Conservation (phyloP, 371 early-diverging fungal genomes). For the Rhizopus sp. region DNA sequence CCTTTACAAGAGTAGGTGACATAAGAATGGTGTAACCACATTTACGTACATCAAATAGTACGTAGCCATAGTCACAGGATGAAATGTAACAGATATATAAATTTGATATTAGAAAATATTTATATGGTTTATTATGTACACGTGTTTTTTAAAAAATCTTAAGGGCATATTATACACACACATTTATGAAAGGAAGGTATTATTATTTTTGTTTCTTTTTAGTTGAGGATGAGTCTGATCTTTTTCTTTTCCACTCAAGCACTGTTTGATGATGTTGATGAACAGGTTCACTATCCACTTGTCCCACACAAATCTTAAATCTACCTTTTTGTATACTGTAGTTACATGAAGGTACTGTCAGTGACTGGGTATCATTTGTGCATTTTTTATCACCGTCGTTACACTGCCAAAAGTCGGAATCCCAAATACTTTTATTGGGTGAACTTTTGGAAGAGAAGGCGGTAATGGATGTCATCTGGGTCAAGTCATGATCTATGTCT, state of each 20-base stretch:
- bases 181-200: slow-evolving; percentile 4
- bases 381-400: slow-evolving; percentile 4
- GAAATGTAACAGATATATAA: not conserved
- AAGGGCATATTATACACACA: slow-evolving; percentile 10
- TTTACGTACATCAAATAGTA: no score
- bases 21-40: no score
- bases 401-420: slow-evolving; percentile 43
- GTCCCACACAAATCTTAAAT: slow-evolving; percentile 46
- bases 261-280: slow-evolving; percentile 34
- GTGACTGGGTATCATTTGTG: slow-evolving; percentile 20
- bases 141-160: slow-evolving; percentile 1
- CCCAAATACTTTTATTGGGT: slow-evolving; percentile 38
- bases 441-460: slow-evolving; percentile 28
- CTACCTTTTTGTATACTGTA: slow-evolving; percentile 38
- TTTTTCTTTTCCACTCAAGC: slow-evolving; percentile 48
- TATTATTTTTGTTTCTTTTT: slow-evolving; percentile 10
- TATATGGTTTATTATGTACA: slow-evolving; percentile 4
- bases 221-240: slow-evolving; percentile 29
- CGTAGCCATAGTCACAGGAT: not conserved
- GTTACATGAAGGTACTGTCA: slow-evolving; percentile 11
- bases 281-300: slow-evolving; percentile 31
- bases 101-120: not conserved
- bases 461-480: slow-evolving; percentile 30
- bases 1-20: no score
- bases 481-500: slow-evolving; percentile 4